Percentiles rank a stretch among this genome's conserved stretches.
These are phyloP conservation scores for Raphanus raphanistrum DNA, from an alignment of 345 rosid species.

Conservation along the genomic window DNA sequence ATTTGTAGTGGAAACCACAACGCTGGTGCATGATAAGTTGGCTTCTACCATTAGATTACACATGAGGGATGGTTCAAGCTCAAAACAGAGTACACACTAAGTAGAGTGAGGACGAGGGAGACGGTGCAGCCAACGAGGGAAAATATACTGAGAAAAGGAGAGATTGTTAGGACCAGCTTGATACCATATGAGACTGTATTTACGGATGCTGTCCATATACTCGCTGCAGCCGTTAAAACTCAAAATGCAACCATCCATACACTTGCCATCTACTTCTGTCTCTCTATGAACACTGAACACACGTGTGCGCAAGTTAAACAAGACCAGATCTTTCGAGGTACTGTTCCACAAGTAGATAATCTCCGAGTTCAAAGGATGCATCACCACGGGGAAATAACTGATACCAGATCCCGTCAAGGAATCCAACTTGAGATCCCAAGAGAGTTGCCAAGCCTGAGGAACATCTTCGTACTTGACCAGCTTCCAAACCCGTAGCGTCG, in stretches of 20 bases:
- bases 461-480: neutral
- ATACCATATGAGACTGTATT: neutral
- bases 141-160: conserved; percentile 17
- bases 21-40: neutral
- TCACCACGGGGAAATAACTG: neutral
- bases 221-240: conserved; percentile 3
- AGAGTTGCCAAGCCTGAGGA: conserved; percentile 22
- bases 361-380: conserved; percentile 26
- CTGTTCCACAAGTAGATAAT: conserved; percentile 28
- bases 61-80: too few relatives aligned
- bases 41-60: neutral
- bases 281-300: conserved; percentile 6
- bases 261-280: neutral
- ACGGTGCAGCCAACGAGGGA: conserved; percentile 20
- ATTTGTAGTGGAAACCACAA: neutral
- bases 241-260: conserved; percentile 22
- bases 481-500: conserved; percentile 25
- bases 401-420: neutral
- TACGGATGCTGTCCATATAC: neutral
- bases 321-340: neutral
- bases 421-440: neutral
- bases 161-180: neutral
- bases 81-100: conserved; percentile 4
- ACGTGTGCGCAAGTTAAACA: conserved; percentile 24
- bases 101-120: conserved; percentile 19